phyloP scores from a whole-genome alignment of 179 eudicot species.

The Carnegiea gigantea region DNA sequence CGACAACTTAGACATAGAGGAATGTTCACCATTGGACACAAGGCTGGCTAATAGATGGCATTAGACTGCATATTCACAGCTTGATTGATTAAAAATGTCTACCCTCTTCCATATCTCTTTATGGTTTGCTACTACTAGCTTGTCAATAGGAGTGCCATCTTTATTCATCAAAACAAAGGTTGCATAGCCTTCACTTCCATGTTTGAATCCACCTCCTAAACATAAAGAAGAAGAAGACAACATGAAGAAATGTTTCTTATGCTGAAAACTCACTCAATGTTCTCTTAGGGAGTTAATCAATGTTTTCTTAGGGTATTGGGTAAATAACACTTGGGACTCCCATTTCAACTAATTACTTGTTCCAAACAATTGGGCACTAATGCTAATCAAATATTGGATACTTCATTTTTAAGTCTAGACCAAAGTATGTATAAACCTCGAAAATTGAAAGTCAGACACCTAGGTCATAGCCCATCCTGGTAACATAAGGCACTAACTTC shows the following conservation, averaged over 20 bases:
- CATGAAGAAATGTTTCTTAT: background rate
- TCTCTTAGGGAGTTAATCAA: background rate
- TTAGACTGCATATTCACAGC: conserved; percentile 35
- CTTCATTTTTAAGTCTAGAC: too few relatives aligned
- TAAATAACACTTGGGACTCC: background rate
- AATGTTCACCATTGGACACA: background rate
- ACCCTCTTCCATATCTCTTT: conserved; percentile 61
- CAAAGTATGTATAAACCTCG: too few relatives aligned
- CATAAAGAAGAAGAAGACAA: background rate
- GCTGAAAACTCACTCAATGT: background rate
- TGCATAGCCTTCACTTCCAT: conserved; percentile 72
- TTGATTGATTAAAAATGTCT: conserved; percentile 36
- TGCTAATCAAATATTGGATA: too few relatives aligned
- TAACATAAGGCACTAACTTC: background rate
- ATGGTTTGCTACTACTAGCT: conserved; percentile 70
- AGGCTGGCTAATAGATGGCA: too few relatives aligned
- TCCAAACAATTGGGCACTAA: too few relatives aligned
- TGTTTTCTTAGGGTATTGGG: too few relatives aligned
- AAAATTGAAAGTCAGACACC: too few relatives aligned
- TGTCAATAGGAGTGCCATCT: conserved; percentile 49
- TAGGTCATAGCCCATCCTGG: background rate
- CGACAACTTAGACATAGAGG: background rate
- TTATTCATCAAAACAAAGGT: conserved; percentile 56
- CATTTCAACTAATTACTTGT: background rate
- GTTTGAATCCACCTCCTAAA: conserved; percentile 58